Conservation (phyloP, 192 early-diverging fungal genomes). For the Chytriomyces confervae region DNA sequence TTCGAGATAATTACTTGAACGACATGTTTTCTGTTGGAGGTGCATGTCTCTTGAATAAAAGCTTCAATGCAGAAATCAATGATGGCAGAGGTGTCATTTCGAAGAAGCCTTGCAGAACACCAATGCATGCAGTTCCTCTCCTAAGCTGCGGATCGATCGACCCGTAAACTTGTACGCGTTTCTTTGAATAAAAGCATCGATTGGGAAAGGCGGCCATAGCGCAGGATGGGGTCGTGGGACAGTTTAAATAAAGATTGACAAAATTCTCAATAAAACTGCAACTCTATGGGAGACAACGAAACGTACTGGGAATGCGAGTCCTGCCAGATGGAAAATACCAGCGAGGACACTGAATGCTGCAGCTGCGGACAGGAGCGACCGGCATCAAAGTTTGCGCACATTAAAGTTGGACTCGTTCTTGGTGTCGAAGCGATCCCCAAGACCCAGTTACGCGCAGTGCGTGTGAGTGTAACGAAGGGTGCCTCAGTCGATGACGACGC, state of each 20-base stretch:
- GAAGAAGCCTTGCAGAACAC: no score
- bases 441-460: background rate
- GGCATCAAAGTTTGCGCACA: background rate
- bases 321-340: slow-evolving; percentile 29
- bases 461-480: background rate
- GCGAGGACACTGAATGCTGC: slow-evolving; percentile 26
- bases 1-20: background rate
- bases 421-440: slow-evolving; percentile 24
- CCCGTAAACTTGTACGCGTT: no score
- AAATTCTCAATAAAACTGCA: background rate
- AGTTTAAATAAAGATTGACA: no score
- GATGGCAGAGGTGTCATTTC: no score
- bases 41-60: no score
- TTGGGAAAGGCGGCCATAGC: no score
- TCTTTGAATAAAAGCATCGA: no score
- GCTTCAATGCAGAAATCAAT: no score
- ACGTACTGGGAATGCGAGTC: slow-evolving; percentile 28
- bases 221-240: no score
- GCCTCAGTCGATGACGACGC: background rate
- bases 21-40: no score
- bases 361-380: slow-evolving; percentile 32
- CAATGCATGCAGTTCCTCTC: no score
- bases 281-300: slow-evolving; percentile 4
- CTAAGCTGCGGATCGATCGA: no score
- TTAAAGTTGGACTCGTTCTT: slow-evolving; percentile 28